Evolutionary conservation across 2,329 filamentous ascomycete genomes (phyloP), one percentile per base, ranked within the genome.

Genomic region (Drechslerella dactyloides): DNA sequence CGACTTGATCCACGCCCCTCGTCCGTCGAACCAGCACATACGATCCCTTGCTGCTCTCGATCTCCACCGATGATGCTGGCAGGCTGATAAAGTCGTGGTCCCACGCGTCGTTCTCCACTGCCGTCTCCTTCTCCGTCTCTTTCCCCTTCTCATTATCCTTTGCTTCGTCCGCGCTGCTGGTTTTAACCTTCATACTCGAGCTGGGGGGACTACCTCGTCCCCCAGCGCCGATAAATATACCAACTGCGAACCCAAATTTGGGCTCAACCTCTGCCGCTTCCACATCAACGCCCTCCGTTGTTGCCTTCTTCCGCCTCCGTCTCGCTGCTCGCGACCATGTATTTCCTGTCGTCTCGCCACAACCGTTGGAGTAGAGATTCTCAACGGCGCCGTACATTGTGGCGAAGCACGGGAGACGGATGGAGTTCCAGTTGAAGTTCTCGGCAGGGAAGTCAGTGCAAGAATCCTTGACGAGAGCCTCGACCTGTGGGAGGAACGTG

Each of bases 1-100:
- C 77, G 0, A 87, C 83, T 17, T 85, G 82, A 74, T 96, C 90
- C 4, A 83, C 82, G 0, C 94, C 93, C 76, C 90, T 87, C 0
- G 91, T 77, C 93, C 91, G 96, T 33, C 90, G 83, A 60, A 89
- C 82, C 2, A 79, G 75, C 2, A 89, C 80, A 1, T 78, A 79
- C 0, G 87, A 81, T 17, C 81, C 78, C 1, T 82, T 78, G 15
- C 79, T 77, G 40, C 78, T 77, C 46, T 78, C 78, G 1, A 79
- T 75, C 15, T 75, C 70, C n/a, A 78, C 75, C 27, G 80, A 78
- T 1, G 78, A 76, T 56, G 78, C 78, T 17, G 79, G 76, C 0
- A 81, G 78, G 1, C 78, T 81, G 21, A 87, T 76, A 27, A 63
- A 61, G 52, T 74, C 69, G 30, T 62, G 59, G 82, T 83, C 76